Base-by-base conservation (phyloP, 2,329 filamentous ascomycete species). In the Hymenoscyphus repandus region DNA sequence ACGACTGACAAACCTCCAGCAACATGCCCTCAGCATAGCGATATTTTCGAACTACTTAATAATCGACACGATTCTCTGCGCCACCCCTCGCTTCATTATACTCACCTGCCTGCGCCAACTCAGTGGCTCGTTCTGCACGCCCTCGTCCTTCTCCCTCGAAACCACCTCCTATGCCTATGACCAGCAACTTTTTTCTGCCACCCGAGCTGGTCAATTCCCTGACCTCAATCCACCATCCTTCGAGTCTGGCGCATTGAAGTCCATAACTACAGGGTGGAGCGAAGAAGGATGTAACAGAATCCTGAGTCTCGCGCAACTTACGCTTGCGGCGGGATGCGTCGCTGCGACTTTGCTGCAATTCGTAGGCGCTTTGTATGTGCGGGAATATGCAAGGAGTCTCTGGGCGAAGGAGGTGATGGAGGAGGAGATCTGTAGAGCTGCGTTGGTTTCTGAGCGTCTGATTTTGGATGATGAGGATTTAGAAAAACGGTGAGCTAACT, bases 1-100 rank as follows among this genome's bases (percentile, higher is more conserved):
- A 45, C 43, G 49, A 31, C 39, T 39, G 31, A 45, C 22, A 47
- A 44, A 50, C 34, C 40, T 42, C 27, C 40, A 66, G 62, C 49
- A 64, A 63, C 60, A 66, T 50, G 55, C 58, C 2, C 54, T 61
- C 34, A 58, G 52, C 15, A 51, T 65, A 47, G 53, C 59, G 22
- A 51, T 65, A 50, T 66, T 66, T 50, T 52, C 62, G 9, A 63
- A 62, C 55, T 67, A 64, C 52, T 61, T 67, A 13, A 51, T 66
- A 41, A 53, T 66, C 52, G 62, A 66, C 50, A 62, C 62, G 9
- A 48, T 64, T 32, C 50, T 64, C 50, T 62, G 45, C 39, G 47
- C 59, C 30, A 52, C 65, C 48, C 64, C 65, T 1, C 61, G 63
- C 32, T 54, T 65, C 43, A 52, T 64, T 40, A 30, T 64, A 33